Base-by-base conservation (phyloP, 805 yeast species). In the Sungouiozyma intestinalis region DNA sequence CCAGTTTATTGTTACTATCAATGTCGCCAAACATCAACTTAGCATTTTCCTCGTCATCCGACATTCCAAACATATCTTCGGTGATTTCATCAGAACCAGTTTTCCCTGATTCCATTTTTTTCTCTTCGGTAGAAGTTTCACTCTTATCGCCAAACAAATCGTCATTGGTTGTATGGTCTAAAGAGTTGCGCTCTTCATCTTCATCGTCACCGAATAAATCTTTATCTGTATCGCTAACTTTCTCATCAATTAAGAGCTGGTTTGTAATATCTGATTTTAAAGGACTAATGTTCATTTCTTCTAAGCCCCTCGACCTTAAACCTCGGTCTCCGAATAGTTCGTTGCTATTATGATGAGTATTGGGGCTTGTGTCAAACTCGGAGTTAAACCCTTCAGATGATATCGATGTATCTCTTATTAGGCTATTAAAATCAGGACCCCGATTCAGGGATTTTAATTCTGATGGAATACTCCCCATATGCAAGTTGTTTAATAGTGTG, bases 101-200 rank as follows among this genome's bases (percentile, higher is more conserved):
- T 16, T 39, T 48, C 2, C 35, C 40, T 2, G 37, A 43, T 6
- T 42, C 36, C 6, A 38, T 38, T 37, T 45, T 47, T 24, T 33
- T 48, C 46, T 37, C 48, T 13, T 48, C 48, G 11, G 39, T 40
- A 3, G 53, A 58, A 6, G 58, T 40, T 19, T 58, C 64, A 16
- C 60, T 57, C 27, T 59, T 58, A 9, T 61, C 64, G 19, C 66
- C 68, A 29, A 68, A 68, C 34, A 63, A 60, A 24, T 66, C 62
- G 27, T 53, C 63, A 18, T 54, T 62, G 16, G 29, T 33, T n/a
- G 56, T 59, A 17, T 57, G 54, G 16, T 64, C 58, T 33, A 47
- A 57, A 24, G 64, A 60, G 24, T 51, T 60, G 17, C 52, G 60
- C 18, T 49, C 60, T 27, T 52, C 58, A 16, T 60, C 66, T 29